Conservation (phyloP, 345 rosid genomes). For the Salix arbutifolia region DNA sequence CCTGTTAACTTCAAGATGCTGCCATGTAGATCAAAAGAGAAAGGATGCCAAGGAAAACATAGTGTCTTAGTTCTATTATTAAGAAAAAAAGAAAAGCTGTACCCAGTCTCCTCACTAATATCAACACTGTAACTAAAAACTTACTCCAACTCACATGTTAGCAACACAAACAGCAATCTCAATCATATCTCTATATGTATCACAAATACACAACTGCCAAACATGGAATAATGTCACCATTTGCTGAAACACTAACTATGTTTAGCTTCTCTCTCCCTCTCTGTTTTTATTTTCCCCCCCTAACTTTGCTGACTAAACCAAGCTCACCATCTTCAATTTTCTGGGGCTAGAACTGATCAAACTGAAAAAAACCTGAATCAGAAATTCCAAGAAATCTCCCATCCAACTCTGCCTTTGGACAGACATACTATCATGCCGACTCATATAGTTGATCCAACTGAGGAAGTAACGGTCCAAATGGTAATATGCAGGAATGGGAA, state of each 20-base stretch:
- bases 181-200: not conserved
- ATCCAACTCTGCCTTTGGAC: not conserved
- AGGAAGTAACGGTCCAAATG: not conserved
- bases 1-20: conserved; percentile 91
- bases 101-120: not conserved
- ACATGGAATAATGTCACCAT: not conserved
- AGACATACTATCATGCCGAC: not conserved
- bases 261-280: not conserved
- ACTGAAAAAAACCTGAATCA: not conserved
- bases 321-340: not conserved
- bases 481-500: not conserved
- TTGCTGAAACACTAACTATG: not conserved
- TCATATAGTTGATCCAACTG: not conserved
- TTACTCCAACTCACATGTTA: not conserved
- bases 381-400: not conserved
- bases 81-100: not conserved
- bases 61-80: not conserved
- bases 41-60: not conserved
- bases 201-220: not conserved
- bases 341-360: not conserved
- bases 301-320: not conserved
- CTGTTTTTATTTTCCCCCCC: not conserved
- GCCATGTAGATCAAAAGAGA: conserved; percentile 14
- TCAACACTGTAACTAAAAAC: not conserved
- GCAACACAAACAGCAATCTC: not conserved